A percentile compares a stretch with the other conserved stretches of the same genome.
These are phyloP conservation scores for Aspergillus biplanus DNA, from an alignment of 495 filamentous ascomycete genomes.

Conservation along the genomic window DNA sequence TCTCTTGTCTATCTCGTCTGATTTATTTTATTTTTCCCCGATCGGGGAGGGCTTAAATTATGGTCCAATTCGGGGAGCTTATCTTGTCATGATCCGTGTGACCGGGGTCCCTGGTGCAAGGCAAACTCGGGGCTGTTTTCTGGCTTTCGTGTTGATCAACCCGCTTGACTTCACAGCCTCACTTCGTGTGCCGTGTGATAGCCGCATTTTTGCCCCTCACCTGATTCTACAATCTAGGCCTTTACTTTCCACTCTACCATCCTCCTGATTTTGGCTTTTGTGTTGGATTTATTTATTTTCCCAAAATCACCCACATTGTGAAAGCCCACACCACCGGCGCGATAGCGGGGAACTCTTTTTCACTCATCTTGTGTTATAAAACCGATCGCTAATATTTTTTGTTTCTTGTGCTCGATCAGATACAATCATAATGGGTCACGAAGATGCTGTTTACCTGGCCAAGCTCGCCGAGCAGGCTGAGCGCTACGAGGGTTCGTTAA, in stretches of 20 bases:
- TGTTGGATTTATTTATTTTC: constrained; percentile 13
- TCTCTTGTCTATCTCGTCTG: not conserved
- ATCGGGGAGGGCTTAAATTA: constrained; percentile 5
- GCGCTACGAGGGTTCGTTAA: constrained; percentile 93
- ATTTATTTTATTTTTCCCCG: not conserved
- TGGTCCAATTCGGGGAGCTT: not conserved
- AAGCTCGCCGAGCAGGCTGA: constrained; percentile 99
- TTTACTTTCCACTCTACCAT: not conserved
- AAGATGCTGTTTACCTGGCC: constrained; percentile 98
- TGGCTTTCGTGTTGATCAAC: constrained; percentile 20
- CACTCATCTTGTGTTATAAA: not conserved
- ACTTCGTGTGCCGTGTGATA: constrained; percentile 27
- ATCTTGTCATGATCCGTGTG: constrained; percentile 16
- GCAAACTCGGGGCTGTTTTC: constrained; percentile 17
- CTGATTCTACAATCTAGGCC: constrained; percentile 10
- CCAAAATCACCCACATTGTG: constrained; percentile 11
- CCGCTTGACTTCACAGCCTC: constrained; percentile 32
- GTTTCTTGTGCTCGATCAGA: constrained; percentile 17
- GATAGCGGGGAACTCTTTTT: not conserved
- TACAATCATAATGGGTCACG: constrained; percentile 87
- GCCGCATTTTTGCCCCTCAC: constrained; percentile 26
- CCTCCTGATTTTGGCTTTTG: not conserved
- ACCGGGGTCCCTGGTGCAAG: constrained; percentile 18
- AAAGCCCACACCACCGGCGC: not conserved
- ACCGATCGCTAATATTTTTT: constrained; percentile 8